These are phyloP conservation scores for Monosporozyma siamensis DNA, from an alignment of 805 yeast species.

Conservation along the genomic window DNA sequence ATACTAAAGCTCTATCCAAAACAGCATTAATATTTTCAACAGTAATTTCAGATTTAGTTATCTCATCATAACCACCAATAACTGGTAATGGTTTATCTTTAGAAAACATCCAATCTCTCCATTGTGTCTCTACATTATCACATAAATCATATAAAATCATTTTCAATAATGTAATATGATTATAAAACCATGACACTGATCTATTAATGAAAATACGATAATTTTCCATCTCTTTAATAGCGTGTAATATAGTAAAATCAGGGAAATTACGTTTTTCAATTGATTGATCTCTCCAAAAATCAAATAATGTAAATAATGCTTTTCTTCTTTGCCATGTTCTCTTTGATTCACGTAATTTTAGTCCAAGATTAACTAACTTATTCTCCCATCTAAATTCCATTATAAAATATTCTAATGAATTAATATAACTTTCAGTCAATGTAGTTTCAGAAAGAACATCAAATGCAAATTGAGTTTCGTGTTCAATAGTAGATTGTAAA, in stretches of 20 bases:
- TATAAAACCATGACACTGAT: constrained; percentile 32
- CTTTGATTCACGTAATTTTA: constrained; percentile 28
- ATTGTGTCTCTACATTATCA: constrained; percentile 26
- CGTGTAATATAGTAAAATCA: constrained; percentile 26
- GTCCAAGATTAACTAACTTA: constrained; percentile 25
- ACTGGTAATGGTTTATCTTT: constrained; percentile 20
- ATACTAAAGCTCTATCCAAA: constrained; percentile 21
- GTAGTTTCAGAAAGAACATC: constrained; percentile 21
- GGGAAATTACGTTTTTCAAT: constrained; percentile 25
- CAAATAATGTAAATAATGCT: constrained; percentile 29
- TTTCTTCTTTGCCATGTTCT: constrained; percentile 32
- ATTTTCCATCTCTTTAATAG: constrained; percentile 32
- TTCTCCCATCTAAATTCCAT: constrained; percentile 33
- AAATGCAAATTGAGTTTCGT: constrained; percentile 24
- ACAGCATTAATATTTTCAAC: constrained; percentile 23
- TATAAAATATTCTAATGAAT: constrained; percentile 28
- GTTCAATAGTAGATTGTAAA: constrained; percentile 22
- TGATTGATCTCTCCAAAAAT: constrained; percentile 32
- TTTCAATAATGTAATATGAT: constrained; percentile 29
- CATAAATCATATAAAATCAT: constrained; percentile 30
- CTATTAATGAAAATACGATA: constrained; percentile 29
- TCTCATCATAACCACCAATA: constrained; percentile 11
- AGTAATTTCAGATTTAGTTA: constrained; percentile 8
- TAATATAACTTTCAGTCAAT: constrained; percentile 28
- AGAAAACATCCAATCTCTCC: constrained; percentile 33